Evolutionary conservation across 1,284 basidiomycete species (phyloP).

Genomic region (Heterobasidion parviporum): DNA sequence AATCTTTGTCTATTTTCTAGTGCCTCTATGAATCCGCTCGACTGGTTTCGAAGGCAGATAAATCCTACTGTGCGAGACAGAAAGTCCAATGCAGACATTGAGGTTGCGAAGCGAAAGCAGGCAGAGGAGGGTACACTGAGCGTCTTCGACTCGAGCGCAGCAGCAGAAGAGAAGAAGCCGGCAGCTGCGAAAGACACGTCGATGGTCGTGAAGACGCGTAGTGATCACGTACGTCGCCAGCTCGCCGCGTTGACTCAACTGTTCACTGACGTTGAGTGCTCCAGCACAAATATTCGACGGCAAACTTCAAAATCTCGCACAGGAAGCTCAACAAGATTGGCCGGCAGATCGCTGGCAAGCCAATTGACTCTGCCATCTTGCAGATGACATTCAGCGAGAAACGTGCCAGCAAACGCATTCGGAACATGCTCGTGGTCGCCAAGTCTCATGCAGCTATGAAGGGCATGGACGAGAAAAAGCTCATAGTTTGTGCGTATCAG

Average conservation of each 20-base stretch:
- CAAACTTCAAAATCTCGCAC: slow-evolving; percentile 88
- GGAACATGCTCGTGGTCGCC: slow-evolving; percentile 84
- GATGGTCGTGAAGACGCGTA: slow-evolving; percentile 2
- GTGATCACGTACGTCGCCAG: slow-evolving; percentile 11
- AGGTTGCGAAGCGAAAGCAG: slow-evolving; percentile 43
- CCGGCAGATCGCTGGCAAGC: slow-evolving; percentile 81
- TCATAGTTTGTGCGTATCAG: slow-evolving; percentile 69
- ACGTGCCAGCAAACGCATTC: slow-evolving; percentile 76
- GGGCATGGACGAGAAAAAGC: slow-evolving; percentile 61
- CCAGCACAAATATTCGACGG: slow-evolving; percentile 87
- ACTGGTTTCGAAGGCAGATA: slow-evolving; percentile 58
- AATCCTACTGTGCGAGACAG: slow-evolving; percentile 38
- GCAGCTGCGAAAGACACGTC: not conserved
- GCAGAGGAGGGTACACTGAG: slow-evolving; percentile 44
- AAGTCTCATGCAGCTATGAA: slow-evolving; percentile 84
- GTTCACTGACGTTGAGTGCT: not conserved
- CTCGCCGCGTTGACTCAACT: not conserved
- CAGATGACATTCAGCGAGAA: slow-evolving; percentile 97
- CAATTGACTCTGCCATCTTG: slow-evolving; percentile 89
- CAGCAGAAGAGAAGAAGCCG: slow-evolving; percentile 10
- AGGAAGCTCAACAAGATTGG: slow-evolving; percentile 88
- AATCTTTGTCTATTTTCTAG: slow-evolving; percentile 11
- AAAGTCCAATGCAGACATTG: slow-evolving; percentile 38
- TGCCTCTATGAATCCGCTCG: slow-evolving; percentile 39
- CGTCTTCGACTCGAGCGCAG: slow-evolving; percentile 41